Base-by-base conservation (phyloP, 2,329 filamentous ascomycete genomes). In the Thelonectria olida region DNA sequence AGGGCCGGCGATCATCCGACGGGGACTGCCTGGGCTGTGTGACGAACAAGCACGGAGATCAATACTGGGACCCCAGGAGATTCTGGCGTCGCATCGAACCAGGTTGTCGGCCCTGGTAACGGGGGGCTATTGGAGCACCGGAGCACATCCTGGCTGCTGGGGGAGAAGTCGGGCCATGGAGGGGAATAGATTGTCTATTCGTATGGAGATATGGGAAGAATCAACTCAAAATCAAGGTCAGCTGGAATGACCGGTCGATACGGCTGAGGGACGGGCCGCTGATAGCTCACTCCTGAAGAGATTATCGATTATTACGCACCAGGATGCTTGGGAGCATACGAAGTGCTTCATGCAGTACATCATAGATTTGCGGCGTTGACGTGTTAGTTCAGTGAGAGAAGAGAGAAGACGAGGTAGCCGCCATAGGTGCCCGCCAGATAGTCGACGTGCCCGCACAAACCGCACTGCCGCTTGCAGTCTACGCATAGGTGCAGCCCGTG, bases 261-360 rank as follows among this genome's bases (percentile, higher is more conserved):
- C 62, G 64, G 61, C 54, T 65, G 54, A 72, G 69, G 69, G 69
- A 72, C 69, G 69, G 69, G 62, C 69, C 69, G 69, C 62, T 52
- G 36, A 61, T 63, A 54, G 67, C 51, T n/a, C 62, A 67, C 47
- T 41, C 58, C 42, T 12, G 12, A 62, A 42, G 58, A 59, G 61
- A 58, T 47, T 56, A 58, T 13, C 31, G 42, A 39, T 34, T 55
- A 39, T 54, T 20, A 36, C 28, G 31, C 41, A 25, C 27, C 48
- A 52, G 34, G n/a, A 36, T n/a, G 51, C 25, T 17, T 54, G 27
- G 39, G 45, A 54, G 34, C 25, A 38, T 42, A 39, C 31, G 48
- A 59, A 22, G 31, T 36, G n/a, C 38, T 17, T 39, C 47, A 31
- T 15, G 42, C 19, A 42, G 38, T 41, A 36, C 25, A 25, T 42